Evolutionary conservation across 306 rosid species (phyloP), one percentile per base, ranked within the genome.

Genomic region (Carpinus viminea): DNA sequence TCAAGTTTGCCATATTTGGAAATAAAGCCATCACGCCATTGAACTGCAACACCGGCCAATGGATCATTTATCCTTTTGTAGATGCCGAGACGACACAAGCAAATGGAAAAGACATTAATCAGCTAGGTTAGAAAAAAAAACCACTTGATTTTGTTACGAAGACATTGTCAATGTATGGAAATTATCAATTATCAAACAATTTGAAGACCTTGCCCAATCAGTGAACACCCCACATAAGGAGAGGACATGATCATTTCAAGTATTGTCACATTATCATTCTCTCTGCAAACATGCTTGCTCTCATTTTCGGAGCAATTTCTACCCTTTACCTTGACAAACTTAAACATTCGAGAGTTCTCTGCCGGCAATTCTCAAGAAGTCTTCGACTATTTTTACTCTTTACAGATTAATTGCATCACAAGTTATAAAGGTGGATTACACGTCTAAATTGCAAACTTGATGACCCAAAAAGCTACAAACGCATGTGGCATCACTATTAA

Each of bases 391-490:
- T 5, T 41, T 41, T 41, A 5, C 45, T 41, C 45, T 7, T 41
- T 5, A 38, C 43, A 38, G 5, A 41, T 41, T 7, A 41, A 41
- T 8, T 41, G 8, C 45, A 41, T 41, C 45, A 41, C 6, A 8
- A 41, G 45, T 41, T 59, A 21, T 15, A 26, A 15, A 69, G 65
- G 54, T 74, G n/a, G 17, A 74, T 50, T 59, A 68, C 13, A 69
- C 50, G 15, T 77, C 51, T 74, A 56, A 68, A 45, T 50, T 61
- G 79, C 47, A 66, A 45, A 60, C 50, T 70, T 38, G 45, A 18
- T 46, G 13, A 34, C 9, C 20, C n/a, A 68, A 57, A 57, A 57
- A 26, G 36, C 34, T 57, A 57, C 43, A 38, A 38, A 38, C 4
- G 43, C 43, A 38, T 38, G 43, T 38, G 43, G 43, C 43, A 38